Evolutionary conservation across 2,329 filamentous ascomycete genomes (phyloP), one percentile per base, ranked within the genome.

Genomic region (Penicillium freii): DNA sequence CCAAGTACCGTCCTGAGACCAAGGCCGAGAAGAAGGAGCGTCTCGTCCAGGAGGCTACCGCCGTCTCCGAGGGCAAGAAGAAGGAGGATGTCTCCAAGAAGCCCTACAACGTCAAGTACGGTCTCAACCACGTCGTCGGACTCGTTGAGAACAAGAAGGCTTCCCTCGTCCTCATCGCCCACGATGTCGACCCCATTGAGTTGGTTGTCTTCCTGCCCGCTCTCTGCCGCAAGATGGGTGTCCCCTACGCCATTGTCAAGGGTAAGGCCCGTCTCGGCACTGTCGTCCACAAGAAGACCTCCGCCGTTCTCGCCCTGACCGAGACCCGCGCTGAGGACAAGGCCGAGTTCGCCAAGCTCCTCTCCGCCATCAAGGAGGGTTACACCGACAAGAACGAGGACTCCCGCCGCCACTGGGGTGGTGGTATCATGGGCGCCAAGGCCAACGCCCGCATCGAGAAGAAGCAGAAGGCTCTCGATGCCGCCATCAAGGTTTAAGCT

Each of bases 71-170:
- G 81, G 94, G 95, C 81, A 97, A 97, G 90, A 99, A 97, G 90
- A 97, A 97, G 90, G 95, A 99, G 87, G 92, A 96, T 75, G 93
- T 96, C 78, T 91, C 87, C 89, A 97, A 97, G 91, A 99, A 99
- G 90, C 94, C 94, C 75, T 99, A 97, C 83, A 83, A 89, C 69
- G 92, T 94, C 86, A 99, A 99, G 89, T 99, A 97, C 82, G 94
- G 94, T 84, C 88, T 99, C 74, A 99, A 99, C 89, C 94, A 99
- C 86, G 94, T 99, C 68, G 92, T 96, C 69, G 92, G 91, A 69
- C 86, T 96, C 71, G 90, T 96, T 73, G 92, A 96, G 88, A 97
- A 97, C 87, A 99, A 99, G 91, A 99, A 99, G 89, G 93, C 94
- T 68, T 88, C 91, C 64, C 87, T 99, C 67, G 95, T 99, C 77